A percentile compares a stretch with the other conserved stretches of the same genome.
Conservation (phyloP, 306 rosid genomes). For the Casuarina equisetifolia region DNA sequence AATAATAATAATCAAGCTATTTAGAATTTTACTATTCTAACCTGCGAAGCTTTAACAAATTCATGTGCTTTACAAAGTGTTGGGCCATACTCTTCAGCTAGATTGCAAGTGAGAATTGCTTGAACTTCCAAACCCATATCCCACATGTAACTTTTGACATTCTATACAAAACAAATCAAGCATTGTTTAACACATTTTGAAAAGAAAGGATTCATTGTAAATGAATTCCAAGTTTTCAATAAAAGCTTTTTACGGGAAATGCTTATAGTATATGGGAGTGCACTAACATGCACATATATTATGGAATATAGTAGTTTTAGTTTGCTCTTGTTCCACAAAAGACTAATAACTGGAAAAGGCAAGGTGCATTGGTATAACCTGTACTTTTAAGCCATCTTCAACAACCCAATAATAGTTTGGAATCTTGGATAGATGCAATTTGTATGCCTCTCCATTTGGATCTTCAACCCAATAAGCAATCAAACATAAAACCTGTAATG, state of each 20-base stretch:
- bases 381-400: no score
- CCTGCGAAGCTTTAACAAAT: conserved; percentile 66
- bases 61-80: conserved; percentile 59
- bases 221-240: background rate
- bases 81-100: conserved; percentile 47
- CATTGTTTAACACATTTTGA: background rate
- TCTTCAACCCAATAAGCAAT: no score
- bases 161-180: conserved; percentile 25
- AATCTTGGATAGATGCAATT: no score
- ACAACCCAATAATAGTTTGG: no score
- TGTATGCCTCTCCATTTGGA: no score
- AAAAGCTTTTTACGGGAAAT: background rate
- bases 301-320: background rate
- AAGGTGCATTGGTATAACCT: no score
- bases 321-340: background rate
- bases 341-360: background rate
- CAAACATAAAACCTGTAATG: no score
- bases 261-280: background rate
- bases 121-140: conserved; percentile 56
- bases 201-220: background rate
- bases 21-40: background rate
- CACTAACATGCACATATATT: background rate
- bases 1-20: no score
- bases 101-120: conserved; percentile 48
- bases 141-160: conserved; percentile 56